phyloP scores from a whole-genome alignment of 768 basidiomycete genomes.

The Sporobolomyces phaffii region DNA sequence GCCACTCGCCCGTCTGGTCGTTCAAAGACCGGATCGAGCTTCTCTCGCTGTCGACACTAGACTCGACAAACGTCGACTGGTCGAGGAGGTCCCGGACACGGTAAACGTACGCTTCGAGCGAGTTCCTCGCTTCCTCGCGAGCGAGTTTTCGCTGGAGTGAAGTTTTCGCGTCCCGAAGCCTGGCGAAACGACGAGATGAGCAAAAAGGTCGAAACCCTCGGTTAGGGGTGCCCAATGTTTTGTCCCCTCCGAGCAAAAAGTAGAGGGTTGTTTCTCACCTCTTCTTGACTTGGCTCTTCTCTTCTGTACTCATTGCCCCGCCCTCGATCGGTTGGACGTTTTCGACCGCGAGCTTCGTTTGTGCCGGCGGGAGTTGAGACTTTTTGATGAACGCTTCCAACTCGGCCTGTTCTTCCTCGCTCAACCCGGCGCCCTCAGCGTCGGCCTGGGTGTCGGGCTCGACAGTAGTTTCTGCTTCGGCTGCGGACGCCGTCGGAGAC shows the following conservation, averaged over 20 bases:
- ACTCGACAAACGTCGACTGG: constrained; percentile 10
- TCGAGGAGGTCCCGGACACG: constrained; percentile 70
- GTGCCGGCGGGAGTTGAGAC: constrained; percentile 12
- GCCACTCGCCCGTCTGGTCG: constrained; percentile 72
- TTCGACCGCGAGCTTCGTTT: constrained; percentile 12
- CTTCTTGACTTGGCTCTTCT: constrained; percentile 62
- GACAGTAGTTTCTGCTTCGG: constrained; percentile 27
- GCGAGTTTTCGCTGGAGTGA: constrained; percentile 69
- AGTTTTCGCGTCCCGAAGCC: constrained; percentile 69
- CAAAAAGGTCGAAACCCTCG: no score
- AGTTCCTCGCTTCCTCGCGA: constrained; percentile 83
- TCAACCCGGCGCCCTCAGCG: constrained; percentile 40
- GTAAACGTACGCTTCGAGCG: constrained; percentile 89
- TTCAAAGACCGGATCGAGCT: constrained; percentile 60
- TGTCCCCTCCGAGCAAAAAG: neutral
- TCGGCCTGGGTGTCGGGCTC: constrained; percentile 33
- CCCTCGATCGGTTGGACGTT: constrained; percentile 4
- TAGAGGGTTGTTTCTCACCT: constrained; percentile 54
- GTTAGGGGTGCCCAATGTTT: no score
- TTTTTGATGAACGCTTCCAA: constrained; percentile 53
- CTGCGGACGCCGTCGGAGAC: constrained; percentile 40
- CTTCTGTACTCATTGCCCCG: constrained; percentile 57
- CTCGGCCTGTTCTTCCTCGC: constrained; percentile 49
- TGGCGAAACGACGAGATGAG: constrained; percentile 48
- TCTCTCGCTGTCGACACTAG: constrained; percentile 58